phyloP scores from a whole-genome alignment of 495 filamentous ascomycete genomes.

The Xanthoparmelia taractica region DNA sequence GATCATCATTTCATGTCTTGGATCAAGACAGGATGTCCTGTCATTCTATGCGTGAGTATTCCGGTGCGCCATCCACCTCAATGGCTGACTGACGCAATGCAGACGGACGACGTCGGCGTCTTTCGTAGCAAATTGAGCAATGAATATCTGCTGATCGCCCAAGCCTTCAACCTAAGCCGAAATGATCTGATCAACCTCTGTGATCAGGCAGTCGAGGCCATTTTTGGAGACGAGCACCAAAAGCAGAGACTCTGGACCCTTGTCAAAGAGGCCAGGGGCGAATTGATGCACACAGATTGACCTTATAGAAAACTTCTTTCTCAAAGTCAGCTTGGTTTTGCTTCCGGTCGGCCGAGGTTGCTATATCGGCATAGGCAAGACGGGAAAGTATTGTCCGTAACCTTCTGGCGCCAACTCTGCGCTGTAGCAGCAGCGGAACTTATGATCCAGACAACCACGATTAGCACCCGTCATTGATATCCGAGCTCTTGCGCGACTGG shows the following conservation, averaged over 20 bases:
- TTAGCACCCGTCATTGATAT: no score
- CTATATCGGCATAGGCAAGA: no score
- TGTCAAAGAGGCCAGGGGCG: not conserved
- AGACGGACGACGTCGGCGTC: conserved; percentile 86
- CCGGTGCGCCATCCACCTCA: conserved; percentile 13
- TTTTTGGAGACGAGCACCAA: conserved; percentile 58
- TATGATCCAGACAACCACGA: no score
- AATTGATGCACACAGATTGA: not conserved
- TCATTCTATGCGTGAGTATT: conserved; percentile 52
- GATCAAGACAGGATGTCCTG: conserved; percentile 45
- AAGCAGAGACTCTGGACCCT: conserved; percentile 44
- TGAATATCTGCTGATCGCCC: conserved; percentile 65
- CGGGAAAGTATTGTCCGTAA: no score
- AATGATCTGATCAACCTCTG: conserved; percentile 51
- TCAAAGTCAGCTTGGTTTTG: not conserved
- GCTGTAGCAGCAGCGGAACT: no score
- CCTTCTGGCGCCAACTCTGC: no score
- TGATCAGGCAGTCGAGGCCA: conserved; percentile 48
- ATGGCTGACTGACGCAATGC: not conserved
- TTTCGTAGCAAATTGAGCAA: conserved; percentile 73
- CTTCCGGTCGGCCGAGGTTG: no score
- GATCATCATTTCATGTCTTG: conserved; percentile 71
- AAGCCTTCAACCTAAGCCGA: conserved; percentile 57
- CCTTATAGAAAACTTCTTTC: not conserved
- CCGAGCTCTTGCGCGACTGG: no score